Percentiles rank a stretch among this genome's conserved stretches.
These are phyloP conservation scores for Penicillium argentinense DNA, from an alignment of 495 filamentous ascomycete genomes.

Conservation along the genomic window DNA sequence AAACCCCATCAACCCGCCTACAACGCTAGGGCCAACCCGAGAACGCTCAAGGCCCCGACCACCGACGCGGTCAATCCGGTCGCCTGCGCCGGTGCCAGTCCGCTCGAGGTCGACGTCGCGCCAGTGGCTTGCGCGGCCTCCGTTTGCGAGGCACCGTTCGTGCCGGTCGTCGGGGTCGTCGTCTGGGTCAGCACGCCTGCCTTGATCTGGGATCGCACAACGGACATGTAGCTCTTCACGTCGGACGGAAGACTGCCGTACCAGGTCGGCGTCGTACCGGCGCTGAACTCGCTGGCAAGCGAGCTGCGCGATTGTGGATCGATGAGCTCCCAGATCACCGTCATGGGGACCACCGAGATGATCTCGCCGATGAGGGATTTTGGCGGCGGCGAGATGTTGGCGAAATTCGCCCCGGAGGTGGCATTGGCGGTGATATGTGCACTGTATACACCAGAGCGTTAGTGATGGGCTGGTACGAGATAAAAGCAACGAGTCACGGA, in stretches of 20 bases:
- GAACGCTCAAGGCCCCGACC: constrained; percentile 25
- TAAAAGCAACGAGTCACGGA: too few relatives aligned
- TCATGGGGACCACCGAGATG: constrained; percentile 27
- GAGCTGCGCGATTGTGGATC: constrained; percentile 28
- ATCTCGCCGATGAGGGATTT: constrained; percentile 29
- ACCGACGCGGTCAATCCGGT: constrained; percentile 20
- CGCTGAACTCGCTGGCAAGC: constrained; percentile 30
- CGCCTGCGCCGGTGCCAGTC: constrained; percentile 18
- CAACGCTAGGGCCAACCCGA: constrained; percentile 27
- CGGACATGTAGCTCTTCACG: constrained; percentile 34
- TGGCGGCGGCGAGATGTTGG: constrained; percentile 32
- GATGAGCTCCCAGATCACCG: constrained; percentile 25
- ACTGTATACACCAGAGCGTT: background rate
- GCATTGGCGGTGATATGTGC: constrained; percentile 14
- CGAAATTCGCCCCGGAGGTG: constrained; percentile 26
- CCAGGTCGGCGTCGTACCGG: constrained; percentile 34
- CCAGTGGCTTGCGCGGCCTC: constrained; percentile 9
- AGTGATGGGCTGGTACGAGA: too few relatives aligned
- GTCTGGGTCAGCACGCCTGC: constrained; percentile 31
- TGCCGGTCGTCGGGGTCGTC: constrained; percentile 7
- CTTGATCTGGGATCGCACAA: constrained; percentile 28
- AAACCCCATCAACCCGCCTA: constrained; percentile 1
- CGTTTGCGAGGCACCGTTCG: too few relatives aligned
- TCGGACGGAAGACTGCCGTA: constrained; percentile 28
- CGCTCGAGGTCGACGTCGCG: constrained; percentile 13